phyloP scores from a whole-genome alignment of 1,284 basidiomycete genomes.

The Ceratobasidium sp. region DNA sequence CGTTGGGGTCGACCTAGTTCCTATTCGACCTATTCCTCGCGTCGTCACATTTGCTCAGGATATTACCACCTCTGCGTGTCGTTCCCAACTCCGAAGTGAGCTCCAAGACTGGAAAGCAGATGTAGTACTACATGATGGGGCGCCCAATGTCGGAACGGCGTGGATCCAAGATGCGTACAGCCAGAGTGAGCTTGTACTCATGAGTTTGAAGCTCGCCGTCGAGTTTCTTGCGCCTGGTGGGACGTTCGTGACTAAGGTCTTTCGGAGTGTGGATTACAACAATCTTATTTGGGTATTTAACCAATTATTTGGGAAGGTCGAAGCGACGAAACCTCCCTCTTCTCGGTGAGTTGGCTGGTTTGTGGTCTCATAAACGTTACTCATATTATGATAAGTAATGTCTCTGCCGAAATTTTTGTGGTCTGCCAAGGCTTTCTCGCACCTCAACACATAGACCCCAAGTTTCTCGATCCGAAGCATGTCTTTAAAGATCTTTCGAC shows the following conservation, averaged over 20 bases:
- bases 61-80: conserved; percentile 93
- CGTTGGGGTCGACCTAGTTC: conserved; percentile 96
- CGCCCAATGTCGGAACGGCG: conserved; percentile 98
- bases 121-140: conserved; percentile 99
- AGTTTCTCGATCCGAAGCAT: conserved; percentile 97
- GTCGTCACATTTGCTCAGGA: conserved; percentile 94
- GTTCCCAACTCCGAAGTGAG: conserved; percentile 87
- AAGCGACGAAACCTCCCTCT: conserved; percentile 98
- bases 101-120: conserved; percentile 99
- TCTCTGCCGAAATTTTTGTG: conserved; percentile 99
- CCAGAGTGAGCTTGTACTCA: conserved; percentile 96
- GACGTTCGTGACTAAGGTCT: conserved; percentile 98
- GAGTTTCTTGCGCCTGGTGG: conserved; percentile 96
- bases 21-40: conserved; percentile 96
- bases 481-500: conserved; percentile 93
- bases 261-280: conserved; percentile 99
- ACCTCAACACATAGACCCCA: conserved; percentile 96
- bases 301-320: conserved; percentile 95
- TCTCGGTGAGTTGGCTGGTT: conserved; percentile 74
- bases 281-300: conserved; percentile 99
- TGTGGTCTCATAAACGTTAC: conserved; percentile 32
- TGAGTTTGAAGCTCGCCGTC: conserved; percentile 95
- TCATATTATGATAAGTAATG: conserved; percentile 74
- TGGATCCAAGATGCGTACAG: conserved; percentile 99
- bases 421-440: conserved; percentile 96